Percentiles rank a stretch among this genome's conserved stretches.
phyloP scores from a whole-genome alignment of 306 rosid genomes.

The Prunus fruticosa region DNA sequence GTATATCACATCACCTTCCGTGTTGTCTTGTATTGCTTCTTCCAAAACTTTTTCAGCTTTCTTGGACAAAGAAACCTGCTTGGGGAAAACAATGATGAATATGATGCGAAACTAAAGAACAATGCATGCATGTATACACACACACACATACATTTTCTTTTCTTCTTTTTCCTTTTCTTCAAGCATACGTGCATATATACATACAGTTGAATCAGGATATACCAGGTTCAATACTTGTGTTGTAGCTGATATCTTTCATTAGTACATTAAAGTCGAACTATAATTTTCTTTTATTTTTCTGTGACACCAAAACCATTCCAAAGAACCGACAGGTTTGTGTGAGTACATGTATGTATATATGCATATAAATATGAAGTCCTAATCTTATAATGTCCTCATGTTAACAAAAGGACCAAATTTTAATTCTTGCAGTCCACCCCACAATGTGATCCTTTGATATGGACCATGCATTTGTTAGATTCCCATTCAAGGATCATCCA shows the following conservation, averaged over 20 bases:
- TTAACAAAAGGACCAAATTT: neutral
- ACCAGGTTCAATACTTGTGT: neutral
- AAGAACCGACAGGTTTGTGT: neutral
- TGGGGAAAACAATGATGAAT: slow-evolving; percentile 32
- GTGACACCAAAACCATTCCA: neutral
- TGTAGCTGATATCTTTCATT: neutral
- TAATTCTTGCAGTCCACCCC: neutral
- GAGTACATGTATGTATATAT: neutral
- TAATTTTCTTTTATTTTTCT: neutral
- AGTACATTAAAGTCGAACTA: neutral
- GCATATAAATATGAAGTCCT: neutral
- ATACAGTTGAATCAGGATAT: neutral
- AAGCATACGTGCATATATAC: neutral
- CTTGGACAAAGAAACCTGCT: slow-evolving; percentile 64
- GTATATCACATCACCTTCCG: slow-evolving; percentile 71
- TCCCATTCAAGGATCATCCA: neutral
- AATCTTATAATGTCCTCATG: neutral
- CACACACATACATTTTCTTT: too few relatives aligned
- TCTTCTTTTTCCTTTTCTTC: neutral
- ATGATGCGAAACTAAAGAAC: neutral
- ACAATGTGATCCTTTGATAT: neutral
- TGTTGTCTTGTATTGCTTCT: slow-evolving; percentile 54
- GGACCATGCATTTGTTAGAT: neutral
- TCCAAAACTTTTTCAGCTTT: slow-evolving; percentile 75
- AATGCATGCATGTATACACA: neutral